These are phyloP conservation scores for Crucibulum cyathiforme DNA, from an alignment of 1,284 basidiomycete species.

Conservation along the genomic window DNA sequence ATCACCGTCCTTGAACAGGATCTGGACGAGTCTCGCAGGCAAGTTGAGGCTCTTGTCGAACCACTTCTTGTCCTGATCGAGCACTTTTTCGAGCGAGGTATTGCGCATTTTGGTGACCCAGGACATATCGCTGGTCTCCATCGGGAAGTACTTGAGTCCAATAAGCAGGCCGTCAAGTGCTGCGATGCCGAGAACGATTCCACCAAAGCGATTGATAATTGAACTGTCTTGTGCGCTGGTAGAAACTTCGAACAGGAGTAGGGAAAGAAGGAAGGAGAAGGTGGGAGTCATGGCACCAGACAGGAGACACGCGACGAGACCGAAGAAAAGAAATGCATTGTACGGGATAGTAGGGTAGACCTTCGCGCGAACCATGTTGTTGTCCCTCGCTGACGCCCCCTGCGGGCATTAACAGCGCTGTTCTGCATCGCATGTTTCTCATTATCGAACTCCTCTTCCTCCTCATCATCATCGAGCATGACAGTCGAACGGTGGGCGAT, in stretches of 20 bases:
- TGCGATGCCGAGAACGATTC: slow-evolving; percentile 75
- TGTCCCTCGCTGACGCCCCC: slow-evolving; percentile 24
- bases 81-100: slow-evolving; percentile 47
- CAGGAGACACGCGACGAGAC: slow-evolving; percentile 62
- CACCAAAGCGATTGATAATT: slow-evolving; percentile 73
- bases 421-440: slow-evolving; percentile 49
- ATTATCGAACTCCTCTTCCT: slow-evolving; percentile 25
- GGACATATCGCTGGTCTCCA: neutral
- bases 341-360: no score
- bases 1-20: slow-evolving; percentile 89
- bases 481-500: slow-evolving; percentile 22
- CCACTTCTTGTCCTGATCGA: slow-evolving; percentile 85
- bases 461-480: slow-evolving; percentile 9
- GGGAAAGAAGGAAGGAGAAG: slow-evolving; percentile 90
- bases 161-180: slow-evolving; percentile 83
- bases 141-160: slow-evolving; percentile 2
- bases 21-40: slow-evolving; percentile 74
- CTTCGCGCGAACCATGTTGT: slow-evolving; percentile 15
- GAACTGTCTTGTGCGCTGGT: slow-evolving; percentile 66
- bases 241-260: slow-evolving; percentile 81
- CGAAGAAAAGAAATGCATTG: no score
- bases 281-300: slow-evolving; percentile 84
- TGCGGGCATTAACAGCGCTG: slow-evolving; percentile 40
- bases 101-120: slow-evolving; percentile 54
- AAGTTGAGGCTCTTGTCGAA: slow-evolving; percentile 76